These are phyloP conservation scores for Aspergillus nidulans DNA, from an alignment of 495 filamentous ascomycete species.

Conservation along the genomic window DNA sequence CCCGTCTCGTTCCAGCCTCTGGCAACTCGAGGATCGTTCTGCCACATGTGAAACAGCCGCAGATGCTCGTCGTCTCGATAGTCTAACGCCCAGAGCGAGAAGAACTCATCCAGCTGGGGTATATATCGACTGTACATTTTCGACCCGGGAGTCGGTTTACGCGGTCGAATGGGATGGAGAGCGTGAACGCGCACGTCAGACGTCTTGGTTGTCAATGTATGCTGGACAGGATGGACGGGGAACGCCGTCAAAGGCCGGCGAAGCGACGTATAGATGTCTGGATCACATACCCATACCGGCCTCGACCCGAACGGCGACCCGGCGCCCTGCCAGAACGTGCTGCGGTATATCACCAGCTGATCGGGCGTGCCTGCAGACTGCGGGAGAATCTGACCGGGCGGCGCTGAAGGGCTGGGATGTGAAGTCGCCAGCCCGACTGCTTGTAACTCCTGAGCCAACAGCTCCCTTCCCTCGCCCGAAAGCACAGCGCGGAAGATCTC, in stretches of 20 bases:
- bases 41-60: slow-evolving; percentile 60
- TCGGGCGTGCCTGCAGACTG: slow-evolving; percentile 6
- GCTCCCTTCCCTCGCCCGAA: slow-evolving; percentile 11
- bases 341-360: slow-evolving; percentile 21
- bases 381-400: slow-evolving; percentile 19
- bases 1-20: slow-evolving; percentile 67
- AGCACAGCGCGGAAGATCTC: slow-evolving; percentile 19
- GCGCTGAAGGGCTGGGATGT: slow-evolving; percentile 21
- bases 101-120: slow-evolving; percentile 57
- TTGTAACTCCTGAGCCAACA: slow-evolving; percentile 14
- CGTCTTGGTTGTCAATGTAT: slow-evolving; percentile 21
- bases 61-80: slow-evolving; percentile 48
- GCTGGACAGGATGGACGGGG: slow-evolving; percentile 14
- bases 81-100: slow-evolving; percentile 58
- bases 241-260: slow-evolving; percentile 18
- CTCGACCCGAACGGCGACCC: slow-evolving; percentile 19
- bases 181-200: slow-evolving; percentile 16
- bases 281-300: slow-evolving; percentile 20
- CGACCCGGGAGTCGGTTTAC: slow-evolving; percentile 54
- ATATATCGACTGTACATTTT: slow-evolving; percentile 62
- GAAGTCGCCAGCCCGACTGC: slow-evolving; percentile 19
- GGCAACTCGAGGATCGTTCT: slow-evolving; percentile 66
- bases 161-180: slow-evolving; percentile 28
- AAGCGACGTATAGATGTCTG: slow-evolving; percentile 12
- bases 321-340: slow-evolving; percentile 24